Percentiles rank a stretch among this genome's conserved stretches.
phyloP scores from a whole-genome alignment of 495 filamentous ascomycete species.

The Aspergillus saccharolyticus region DNA sequence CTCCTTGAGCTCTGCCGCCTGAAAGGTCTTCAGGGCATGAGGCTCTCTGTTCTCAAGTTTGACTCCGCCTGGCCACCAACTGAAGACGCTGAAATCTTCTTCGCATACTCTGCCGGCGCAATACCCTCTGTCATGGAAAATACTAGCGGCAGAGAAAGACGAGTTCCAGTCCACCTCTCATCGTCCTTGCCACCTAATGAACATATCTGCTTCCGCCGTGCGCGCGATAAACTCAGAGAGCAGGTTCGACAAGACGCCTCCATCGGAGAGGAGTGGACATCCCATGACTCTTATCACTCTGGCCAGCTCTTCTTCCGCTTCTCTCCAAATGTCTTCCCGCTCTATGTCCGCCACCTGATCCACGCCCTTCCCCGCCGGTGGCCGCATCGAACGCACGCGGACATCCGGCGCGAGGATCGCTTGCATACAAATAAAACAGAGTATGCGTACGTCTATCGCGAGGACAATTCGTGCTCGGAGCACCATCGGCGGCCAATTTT shows the following conservation, averaged over 20 bases:
- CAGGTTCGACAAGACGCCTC: neutral
- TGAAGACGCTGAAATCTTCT: neutral
- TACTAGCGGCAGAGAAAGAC: neutral
- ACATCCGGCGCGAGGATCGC: slow-evolving; percentile 2
- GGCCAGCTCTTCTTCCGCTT: neutral
- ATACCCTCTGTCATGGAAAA: neutral
- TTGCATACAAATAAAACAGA: neutral
- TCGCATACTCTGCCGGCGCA: neutral
- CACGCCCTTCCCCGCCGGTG: neutral
- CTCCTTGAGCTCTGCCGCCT: neutral
- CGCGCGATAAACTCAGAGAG: neutral
- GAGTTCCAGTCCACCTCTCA: neutral
- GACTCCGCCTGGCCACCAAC: neutral
- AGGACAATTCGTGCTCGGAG: neutral
- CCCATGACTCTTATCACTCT: neutral
- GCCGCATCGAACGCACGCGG: neutral
- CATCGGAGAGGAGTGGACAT: neutral
- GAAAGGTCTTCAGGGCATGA: neutral
- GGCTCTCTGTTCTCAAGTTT: neutral
- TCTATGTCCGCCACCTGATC: slow-evolving; percentile 1
- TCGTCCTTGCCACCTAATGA: neutral
- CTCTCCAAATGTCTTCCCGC: neutral
- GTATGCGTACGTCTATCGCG: neutral
- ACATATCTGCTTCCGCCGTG: neutral
- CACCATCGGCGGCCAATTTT: neutral